phyloP scores from a whole-genome alignment of 1,139 yeast genomes.

The Saccharomyces pastorianus region DNA sequence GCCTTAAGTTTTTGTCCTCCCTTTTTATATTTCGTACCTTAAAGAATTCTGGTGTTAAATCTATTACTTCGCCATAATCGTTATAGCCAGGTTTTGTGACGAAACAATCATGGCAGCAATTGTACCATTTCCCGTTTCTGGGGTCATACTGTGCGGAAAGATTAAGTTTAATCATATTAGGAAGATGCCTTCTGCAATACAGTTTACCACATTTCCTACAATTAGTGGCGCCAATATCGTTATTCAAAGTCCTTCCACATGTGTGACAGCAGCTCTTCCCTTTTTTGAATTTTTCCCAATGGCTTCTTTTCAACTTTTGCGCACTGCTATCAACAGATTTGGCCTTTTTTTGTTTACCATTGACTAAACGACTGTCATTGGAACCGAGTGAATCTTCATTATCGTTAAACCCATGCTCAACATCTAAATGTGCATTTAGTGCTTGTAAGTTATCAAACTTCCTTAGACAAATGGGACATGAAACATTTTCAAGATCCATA shows the following conservation, averaged over 20 bases:
- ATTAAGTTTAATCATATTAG: constrained; percentile 42
- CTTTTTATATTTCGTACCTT: constrained; percentile 35
- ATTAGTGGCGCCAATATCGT: constrained; percentile 47
- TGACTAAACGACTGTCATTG: neutral
- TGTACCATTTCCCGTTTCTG: constrained; percentile 52
- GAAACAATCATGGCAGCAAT: constrained; percentile 63
- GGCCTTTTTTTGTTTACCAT: constrained; percentile 11
- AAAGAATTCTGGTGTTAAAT: constrained; percentile 42
- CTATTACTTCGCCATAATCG: constrained; percentile 37
- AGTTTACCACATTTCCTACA: constrained; percentile 68
- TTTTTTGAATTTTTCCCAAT: constrained; percentile 52
- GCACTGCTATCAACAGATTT: neutral
- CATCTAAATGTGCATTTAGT: constrained; percentile 68
- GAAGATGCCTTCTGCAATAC: constrained; percentile 60
- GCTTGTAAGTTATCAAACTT: constrained; percentile 48
- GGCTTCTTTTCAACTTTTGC: constrained; percentile 40
- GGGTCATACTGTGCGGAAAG: constrained; percentile 42
- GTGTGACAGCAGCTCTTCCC: constrained; percentile 32
- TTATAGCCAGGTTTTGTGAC: constrained; percentile 46
- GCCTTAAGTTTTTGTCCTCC: constrained; percentile 40
- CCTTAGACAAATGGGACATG: constrained; percentile 69
- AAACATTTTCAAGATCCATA: neutral
- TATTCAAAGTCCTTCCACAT: constrained; percentile 39
- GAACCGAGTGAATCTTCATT: constrained; percentile 5
- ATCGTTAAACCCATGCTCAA: constrained; percentile 42